Base-by-base conservation (phyloP, 306 rosid genomes). In the Trifolium subterraneum region DNA sequence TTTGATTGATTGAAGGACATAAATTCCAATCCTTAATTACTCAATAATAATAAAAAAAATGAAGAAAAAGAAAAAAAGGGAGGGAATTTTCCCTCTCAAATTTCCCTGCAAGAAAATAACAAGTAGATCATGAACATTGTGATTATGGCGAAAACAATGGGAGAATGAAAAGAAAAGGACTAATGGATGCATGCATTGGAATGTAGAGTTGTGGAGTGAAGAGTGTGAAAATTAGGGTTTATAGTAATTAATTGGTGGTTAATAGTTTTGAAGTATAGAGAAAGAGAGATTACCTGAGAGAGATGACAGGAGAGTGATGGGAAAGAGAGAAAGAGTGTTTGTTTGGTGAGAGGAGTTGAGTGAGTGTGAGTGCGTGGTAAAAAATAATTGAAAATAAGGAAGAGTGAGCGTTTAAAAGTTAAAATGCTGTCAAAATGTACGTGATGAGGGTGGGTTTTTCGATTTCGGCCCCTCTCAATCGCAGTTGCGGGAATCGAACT, bases 1-100 rank as follows among this genome's bases (percentile, higher is more conserved):
- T 90, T 90, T 82, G 95, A 82, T 92, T 90, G 99, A 90, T 94
- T 86, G 92, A 83, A 86, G 97, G 97, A 94, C 99, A 94, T 94
- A 94, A 63, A 94, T 91, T 56, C 97, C 76, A 84, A 86, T 71
- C 86, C 89, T 88, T 84, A 74, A 89, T 84, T 86, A 81, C 87
- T 83, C 89, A 76, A 55, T 48, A n/a, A n/a, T n/a, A n/a, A n/a
- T n/a, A n/a, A n/a, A n/a, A n/a, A n/a, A n/a, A n/a, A n/a, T n/a
- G n/a, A n/a, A n/a, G n/a, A n/a, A n/a, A n/a, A 73, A 68, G 0
- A 6, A 44, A 64, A 44, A 42, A 69, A 44, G 4, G 33, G 18
- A 16, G 10, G 58, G 58, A 20, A 16, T 52, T 39, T 27, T n/a
- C 74, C 64, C 58, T 27, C 64, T 65, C 74, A 74, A 71, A 5